These are phyloP conservation scores for Euclidium syriacum DNA, from an alignment of 345 rosid genomes.

Conservation along the genomic window DNA sequence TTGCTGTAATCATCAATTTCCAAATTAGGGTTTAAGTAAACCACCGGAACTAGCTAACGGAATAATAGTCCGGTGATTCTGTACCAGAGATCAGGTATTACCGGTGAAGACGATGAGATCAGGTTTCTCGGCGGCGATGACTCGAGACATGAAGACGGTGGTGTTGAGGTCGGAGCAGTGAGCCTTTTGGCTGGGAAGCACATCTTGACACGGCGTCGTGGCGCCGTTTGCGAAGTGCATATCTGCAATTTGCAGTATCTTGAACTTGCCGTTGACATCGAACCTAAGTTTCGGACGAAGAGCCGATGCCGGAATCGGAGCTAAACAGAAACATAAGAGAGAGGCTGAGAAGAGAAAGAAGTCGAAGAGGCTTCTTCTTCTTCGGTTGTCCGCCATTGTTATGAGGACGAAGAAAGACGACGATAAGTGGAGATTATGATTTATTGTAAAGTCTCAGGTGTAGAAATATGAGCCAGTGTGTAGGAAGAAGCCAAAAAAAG, in stretches of 20 bases:
- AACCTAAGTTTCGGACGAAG: constrained; percentile 45
- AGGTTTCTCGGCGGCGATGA: constrained; percentile 87
- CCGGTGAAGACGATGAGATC: constrained; percentile 89
- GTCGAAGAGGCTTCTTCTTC: not conserved
- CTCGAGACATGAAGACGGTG: constrained; percentile 54
- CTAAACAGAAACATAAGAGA: constrained; percentile 14
- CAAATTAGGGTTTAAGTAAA: not conserved
- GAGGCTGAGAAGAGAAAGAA: not conserved
- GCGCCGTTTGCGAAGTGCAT: constrained; percentile 87
- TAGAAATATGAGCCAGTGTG: not conserved
- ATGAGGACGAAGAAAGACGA: not conserved
- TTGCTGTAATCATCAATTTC: not conserved
- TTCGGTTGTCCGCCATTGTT: constrained; percentile 20
- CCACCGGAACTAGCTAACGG: too few relatives aligned
- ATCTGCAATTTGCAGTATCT: constrained; percentile 88
- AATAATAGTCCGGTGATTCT: too few relatives aligned
- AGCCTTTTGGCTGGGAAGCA: constrained; percentile 39
- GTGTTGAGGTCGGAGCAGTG: constrained; percentile 90
- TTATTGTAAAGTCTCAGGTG: not conserved
- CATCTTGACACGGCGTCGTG: constrained; percentile 49
- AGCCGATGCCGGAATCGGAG: constrained; percentile 16
- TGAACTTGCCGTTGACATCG: constrained; percentile 52
- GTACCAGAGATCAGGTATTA: too few relatives aligned
- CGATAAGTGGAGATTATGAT: not conserved
- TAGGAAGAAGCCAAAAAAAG: not conserved